Evolutionary conservation across 2,329 filamentous ascomycete genomes (phyloP).

Genomic region (Periconia sp.): DNA sequence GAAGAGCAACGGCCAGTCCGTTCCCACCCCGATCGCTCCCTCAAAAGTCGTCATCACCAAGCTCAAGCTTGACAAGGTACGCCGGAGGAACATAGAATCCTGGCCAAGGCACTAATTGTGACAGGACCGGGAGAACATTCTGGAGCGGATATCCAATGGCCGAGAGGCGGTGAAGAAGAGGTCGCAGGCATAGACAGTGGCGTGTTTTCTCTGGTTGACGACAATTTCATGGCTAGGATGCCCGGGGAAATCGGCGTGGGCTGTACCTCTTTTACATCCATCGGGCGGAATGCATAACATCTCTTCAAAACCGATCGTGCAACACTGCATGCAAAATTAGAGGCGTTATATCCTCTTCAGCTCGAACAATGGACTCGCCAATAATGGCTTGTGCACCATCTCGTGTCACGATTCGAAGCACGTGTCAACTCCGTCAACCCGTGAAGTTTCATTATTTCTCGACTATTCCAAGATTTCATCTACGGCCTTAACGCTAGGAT

Average conservation of each 20-base stretch:
- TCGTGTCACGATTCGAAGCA: slow-evolving; percentile 33
- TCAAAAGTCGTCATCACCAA: slow-evolving; percentile 99
- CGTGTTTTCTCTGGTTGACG: slow-evolving; percentile 40
- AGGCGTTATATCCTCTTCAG: slow-evolving; percentile 46
- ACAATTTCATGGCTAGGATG: slow-evolving; percentile 46
- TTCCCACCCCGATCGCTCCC: slow-evolving; percentile 91
- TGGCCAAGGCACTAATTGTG: too few species aligned
- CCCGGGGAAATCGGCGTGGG: slow-evolving; percentile 39
- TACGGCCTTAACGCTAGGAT: slow-evolving; percentile 66
- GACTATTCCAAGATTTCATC: slow-evolving; percentile 22
- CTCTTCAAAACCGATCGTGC: slow-evolving; percentile 43
- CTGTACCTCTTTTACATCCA: slow-evolving; percentile 39
- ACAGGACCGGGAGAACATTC: slow-evolving; percentile 81
- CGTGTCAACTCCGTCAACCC: slow-evolving; percentile 18
- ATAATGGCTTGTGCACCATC: slow-evolving; percentile 38
- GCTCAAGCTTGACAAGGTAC: slow-evolving; percentile 89
- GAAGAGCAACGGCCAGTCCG: slow-evolving; percentile 96
- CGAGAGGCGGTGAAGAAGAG: slow-evolving; percentile 79
- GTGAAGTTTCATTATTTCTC: slow-evolving; percentile 32
- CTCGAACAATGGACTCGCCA: slow-evolving; percentile 45
- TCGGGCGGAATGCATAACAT: slow-evolving; percentile 48
- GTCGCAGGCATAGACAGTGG: slow-evolving; percentile 56
- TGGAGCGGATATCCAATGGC: slow-evolving; percentile 82
- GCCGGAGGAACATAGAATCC: background rate
- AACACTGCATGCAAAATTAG: slow-evolving; percentile 43